These are phyloP conservation scores for Hymenoscyphus albidus DNA, from an alignment of 2,329 filamentous ascomycete genomes.

Conservation along the genomic window DNA sequence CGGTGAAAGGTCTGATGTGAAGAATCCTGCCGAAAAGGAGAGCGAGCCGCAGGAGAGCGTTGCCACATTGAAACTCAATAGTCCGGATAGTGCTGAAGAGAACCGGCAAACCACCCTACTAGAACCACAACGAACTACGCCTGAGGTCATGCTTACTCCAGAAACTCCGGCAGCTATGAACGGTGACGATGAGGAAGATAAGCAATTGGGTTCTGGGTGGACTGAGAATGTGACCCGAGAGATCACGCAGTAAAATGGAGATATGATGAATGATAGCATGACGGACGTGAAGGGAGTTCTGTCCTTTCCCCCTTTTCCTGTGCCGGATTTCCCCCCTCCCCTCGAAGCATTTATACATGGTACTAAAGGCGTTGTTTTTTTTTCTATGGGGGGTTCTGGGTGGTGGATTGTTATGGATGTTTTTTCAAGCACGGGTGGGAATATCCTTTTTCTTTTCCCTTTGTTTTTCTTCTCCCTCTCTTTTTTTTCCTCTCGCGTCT, in stretches of 20 bases:
- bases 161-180: slow-evolving; percentile 25
- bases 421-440: background rate
- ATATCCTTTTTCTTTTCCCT: background rate
- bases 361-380: background rate
- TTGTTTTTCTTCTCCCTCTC: background rate
- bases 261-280: slow-evolving; percentile 21
- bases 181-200: slow-evolving; percentile 24
- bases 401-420: background rate
- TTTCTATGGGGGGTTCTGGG: background rate
- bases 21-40: slow-evolving; percentile 11
- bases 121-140: slow-evolving; percentile 21
- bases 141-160: slow-evolving; percentile 31
- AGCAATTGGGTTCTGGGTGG: slow-evolving; percentile 29
- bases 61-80: slow-evolving; percentile 27
- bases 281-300: slow-evolving; percentile 7
- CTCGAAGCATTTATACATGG: background rate
- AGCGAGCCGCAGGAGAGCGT: slow-evolving; percentile 27
- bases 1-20: slow-evolving; percentile 16
- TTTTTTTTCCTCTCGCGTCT: background rate
- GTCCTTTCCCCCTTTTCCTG: background rate
- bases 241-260: slow-evolving; percentile 23
- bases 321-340: background rate
- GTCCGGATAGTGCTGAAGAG: background rate
- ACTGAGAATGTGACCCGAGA: slow-evolving; percentile 16
- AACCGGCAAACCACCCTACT: slow-evolving; percentile 16